Conservation (phyloP, 768 basidiomycete genomes). For the Calocybe indica region DNA sequence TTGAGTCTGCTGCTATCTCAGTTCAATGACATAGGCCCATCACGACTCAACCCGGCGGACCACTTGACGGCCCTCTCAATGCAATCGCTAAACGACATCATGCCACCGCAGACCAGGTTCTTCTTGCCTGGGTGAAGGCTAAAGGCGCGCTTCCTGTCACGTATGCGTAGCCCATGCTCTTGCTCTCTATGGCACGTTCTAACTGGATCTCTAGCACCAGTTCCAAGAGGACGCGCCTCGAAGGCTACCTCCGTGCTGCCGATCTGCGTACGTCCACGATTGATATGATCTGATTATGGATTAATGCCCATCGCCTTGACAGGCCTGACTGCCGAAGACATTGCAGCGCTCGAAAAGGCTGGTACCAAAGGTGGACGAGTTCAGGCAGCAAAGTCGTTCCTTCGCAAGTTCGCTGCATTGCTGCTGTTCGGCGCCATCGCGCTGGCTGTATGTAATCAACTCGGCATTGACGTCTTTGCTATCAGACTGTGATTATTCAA, state of each 20-base stretch:
- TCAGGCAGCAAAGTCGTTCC: no score
- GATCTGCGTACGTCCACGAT: conserved; percentile 43
- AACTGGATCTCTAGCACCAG: conserved; percentile 38
- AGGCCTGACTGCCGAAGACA: conserved; percentile 48
- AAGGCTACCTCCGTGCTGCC: conserved; percentile 63
- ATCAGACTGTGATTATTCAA: no score
- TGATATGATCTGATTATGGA: neutral
- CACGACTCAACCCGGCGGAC: conserved; percentile 52
- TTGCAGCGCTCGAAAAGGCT: conserved; percentile 51
- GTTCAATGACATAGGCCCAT: conserved; percentile 44
- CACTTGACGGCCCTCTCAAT: conserved; percentile 54
- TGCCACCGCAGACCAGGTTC: conserved; percentile 57
- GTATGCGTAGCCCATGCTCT: conserved; percentile 22
- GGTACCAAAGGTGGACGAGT: conserved; percentile 32
- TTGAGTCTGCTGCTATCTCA: conserved; percentile 6
- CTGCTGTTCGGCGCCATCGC: no score
- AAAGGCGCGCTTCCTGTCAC: conserved; percentile 65
- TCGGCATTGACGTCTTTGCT: no score
- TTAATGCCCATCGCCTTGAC: neutral
- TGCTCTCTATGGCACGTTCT: neutral
- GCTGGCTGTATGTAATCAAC: no score
- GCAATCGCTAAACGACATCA: conserved; percentile 45
- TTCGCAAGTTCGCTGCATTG: no score
- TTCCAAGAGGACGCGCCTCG: conserved; percentile 57
- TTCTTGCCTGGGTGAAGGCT: conserved; percentile 66